Evolutionary conservation across 2,329 filamentous ascomycete species (phyloP), one percentile per base, ranked within the genome.

Genomic region (Talaromyces amestolkiae): DNA sequence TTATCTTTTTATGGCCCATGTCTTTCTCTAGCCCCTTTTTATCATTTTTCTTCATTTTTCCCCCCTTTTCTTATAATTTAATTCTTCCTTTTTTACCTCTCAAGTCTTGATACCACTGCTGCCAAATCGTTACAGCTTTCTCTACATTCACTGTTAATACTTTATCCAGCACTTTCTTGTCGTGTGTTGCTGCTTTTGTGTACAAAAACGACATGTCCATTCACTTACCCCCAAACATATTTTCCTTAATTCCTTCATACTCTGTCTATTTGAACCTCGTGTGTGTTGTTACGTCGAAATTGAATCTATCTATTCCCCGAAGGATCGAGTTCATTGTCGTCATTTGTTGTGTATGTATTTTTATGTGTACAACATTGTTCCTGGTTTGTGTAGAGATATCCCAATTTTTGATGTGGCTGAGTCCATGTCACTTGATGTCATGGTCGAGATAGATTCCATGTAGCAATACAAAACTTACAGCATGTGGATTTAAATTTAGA

Each of bases 101-200:
- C 51, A 37, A 56, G 41, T 47, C 53, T 63, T 63, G 61, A 63
- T 63, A 63, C 61, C 61, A 63, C 61, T 63, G 51, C 45, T 24
- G 61, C 61, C 51, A 47, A 43, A 51, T 61, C 59, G 43, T 51
- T 51, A 61, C 43, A 51, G 31, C 59, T 60, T 43, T 60, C 47
- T 41, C 31, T 56, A 63, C 61, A 58, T 63, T 63, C 61, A 63
- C 39, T 63, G 61, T 63, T 63, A 24, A 63, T 63, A 63, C 22
- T 63, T 63, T 45, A 45, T 33, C 31, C 22, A 43, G 53, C 49
- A 56, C 53, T 37, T 58, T 56, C 53, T 47, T 63, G 49, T 63
- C 61, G 49, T 56, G 53, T 56, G 53, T 56, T 62, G 37, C 35
- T 63, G 51, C 47, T 41, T 31, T 41, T 41, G n/a, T 62, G 41